A percentile compares a stretch with the other conserved stretches of the same genome.
These are phyloP conservation scores for Diaporthe caulivora DNA, from an alignment of 2,329 filamentous ascomycete species.

Conservation along the genomic window DNA sequence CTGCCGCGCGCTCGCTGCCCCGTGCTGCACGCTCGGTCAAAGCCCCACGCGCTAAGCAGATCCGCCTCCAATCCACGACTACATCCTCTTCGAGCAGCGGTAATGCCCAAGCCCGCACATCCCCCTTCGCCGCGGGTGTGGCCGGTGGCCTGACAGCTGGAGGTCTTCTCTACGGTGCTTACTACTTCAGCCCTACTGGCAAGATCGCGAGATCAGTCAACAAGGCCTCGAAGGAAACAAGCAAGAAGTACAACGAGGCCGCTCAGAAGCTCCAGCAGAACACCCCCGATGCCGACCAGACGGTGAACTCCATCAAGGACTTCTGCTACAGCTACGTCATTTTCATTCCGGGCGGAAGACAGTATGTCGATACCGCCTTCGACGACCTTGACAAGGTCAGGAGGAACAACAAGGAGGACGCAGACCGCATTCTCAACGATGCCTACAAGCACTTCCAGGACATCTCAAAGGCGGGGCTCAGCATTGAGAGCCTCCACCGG, in stretches of 20 bases:
- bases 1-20: conserved; percentile 34
- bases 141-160: conserved; percentile 35
- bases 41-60: conserved; percentile 16
- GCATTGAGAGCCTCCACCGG: conserved; percentile 70
- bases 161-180: conserved; percentile 36
- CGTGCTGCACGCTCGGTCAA: conserved; percentile 30
- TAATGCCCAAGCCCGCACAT: conserved; percentile 1
- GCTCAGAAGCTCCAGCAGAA: conserved; percentile 71
- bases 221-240: conserved; percentile 63
- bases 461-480: conserved; percentile 70
- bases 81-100: conserved; percentile 27
- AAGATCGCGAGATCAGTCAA: conserved; percentile 44
- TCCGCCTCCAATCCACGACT: conserved; percentile 38
- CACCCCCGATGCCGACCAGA: conserved; percentile 75
- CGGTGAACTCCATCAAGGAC: conserved; percentile 73
- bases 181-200: conserved; percentile 50
- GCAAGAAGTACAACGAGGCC: conserved; percentile 70
- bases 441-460: conserved; percentile 76
- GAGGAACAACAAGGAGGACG: conserved; percentile 76
- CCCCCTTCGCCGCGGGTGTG: conserved; percentile 26
- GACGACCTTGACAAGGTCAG: conserved; percentile 77
- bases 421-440: conserved; percentile 75
- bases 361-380: conserved; percentile 78
- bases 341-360: conserved; percentile 78
- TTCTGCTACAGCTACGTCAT: conserved; percentile 77